A percentile compares a stretch with the other conserved stretches of the same genome.
These are phyloP conservation scores for Cynanchum wilfordii DNA, from an alignment of 257 asterid species.

Conservation along the genomic window DNA sequence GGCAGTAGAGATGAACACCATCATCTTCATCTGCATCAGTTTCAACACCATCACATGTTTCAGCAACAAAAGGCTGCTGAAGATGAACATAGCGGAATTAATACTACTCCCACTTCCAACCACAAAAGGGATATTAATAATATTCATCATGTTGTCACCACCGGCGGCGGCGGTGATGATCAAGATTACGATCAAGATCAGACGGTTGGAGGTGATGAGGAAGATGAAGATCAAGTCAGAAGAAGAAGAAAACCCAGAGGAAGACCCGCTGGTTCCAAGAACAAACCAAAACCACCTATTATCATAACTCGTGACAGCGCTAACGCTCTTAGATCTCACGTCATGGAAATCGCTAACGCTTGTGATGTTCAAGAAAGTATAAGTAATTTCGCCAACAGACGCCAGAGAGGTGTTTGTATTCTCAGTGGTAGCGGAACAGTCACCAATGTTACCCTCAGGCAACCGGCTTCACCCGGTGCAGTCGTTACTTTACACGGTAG, in stretches of 20 bases:
- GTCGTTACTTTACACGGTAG: slow-evolving; percentile 73
- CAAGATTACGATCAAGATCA: background rate
- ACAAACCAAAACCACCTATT: slow-evolving; percentile 89
- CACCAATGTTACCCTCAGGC: slow-evolving; percentile 66
- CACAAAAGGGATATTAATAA: slow-evolving; percentile 41
- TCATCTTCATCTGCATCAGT: slow-evolving; percentile 68
- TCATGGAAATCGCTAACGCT: slow-evolving; percentile 66
- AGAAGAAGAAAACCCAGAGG: slow-evolving; percentile 72
- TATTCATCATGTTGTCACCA: slow-evolving; percentile 13
- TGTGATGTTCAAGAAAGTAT: slow-evolving; percentile 82
- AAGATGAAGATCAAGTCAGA: slow-evolving; percentile 38
- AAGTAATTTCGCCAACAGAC: slow-evolving; percentile 63
- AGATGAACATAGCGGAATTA: slow-evolving; percentile 53
- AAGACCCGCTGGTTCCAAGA: slow-evolving; percentile 80
- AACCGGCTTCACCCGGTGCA: slow-evolving; percentile 73
- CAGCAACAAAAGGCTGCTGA: slow-evolving; percentile 33
- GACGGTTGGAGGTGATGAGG: slow-evolving; percentile 22
- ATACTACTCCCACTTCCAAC: slow-evolving; percentile 25
- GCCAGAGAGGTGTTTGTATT: slow-evolving; percentile 84
- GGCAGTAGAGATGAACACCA: slow-evolving; percentile 24
- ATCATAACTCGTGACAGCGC: slow-evolving; percentile 91
- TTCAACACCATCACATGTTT: slow-evolving; percentile 33
- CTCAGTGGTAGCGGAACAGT: slow-evolving; percentile 82
- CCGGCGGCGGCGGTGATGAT: slow-evolving; percentile 19
- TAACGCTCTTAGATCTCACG: slow-evolving; percentile 83